These are phyloP conservation scores for Euphorbia peplus DNA, from an alignment of 345 rosid species.

Conservation along the genomic window DNA sequence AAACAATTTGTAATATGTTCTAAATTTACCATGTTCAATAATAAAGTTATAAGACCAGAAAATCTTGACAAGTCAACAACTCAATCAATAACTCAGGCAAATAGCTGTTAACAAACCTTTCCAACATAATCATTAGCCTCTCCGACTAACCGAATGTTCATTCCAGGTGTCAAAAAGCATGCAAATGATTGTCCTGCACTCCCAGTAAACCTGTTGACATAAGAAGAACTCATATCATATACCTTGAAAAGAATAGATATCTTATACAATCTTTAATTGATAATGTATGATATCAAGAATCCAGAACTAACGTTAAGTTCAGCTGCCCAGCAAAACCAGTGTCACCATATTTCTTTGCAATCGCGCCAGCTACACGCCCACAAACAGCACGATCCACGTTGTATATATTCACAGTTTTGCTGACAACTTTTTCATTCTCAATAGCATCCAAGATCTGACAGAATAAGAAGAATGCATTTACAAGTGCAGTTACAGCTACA, in stretches of 20 bases:
- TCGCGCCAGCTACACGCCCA: constrained; percentile 86
- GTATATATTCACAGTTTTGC: constrained; percentile 69
- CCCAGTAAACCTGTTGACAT: constrained; percentile 63
- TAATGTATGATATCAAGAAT: constrained; percentile 4
- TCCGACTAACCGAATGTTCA: constrained; percentile 85
- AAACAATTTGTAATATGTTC: not conserved
- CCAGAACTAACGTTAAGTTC: constrained; percentile 70
- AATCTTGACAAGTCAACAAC: not conserved
- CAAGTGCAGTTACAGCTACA: not conserved
- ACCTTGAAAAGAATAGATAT: constrained; percentile 13
- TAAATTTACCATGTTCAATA: not conserved
- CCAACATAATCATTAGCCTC: constrained; percentile 98
- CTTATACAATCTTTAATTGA: not conserved
- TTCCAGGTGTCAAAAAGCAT: constrained; percentile 96
- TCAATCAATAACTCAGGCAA: not conserved
- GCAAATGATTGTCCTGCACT: constrained; percentile 98
- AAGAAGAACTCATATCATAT: constrained; percentile 22
- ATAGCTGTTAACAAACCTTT: constrained; percentile 51
- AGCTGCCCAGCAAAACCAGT: constrained; percentile 98
- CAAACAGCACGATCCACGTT: constrained; percentile 96
- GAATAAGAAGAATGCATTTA: not conserved
- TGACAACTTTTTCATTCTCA: constrained; percentile 69
- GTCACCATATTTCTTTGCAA: constrained; percentile 95
- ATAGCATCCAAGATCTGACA: constrained; percentile 76
- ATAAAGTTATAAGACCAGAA: not conserved